These are phyloP conservation scores for Sporothrix brasiliensis DNA, from an alignment of 2,329 filamentous ascomycete genomes.

Conservation along the genomic window DNA sequence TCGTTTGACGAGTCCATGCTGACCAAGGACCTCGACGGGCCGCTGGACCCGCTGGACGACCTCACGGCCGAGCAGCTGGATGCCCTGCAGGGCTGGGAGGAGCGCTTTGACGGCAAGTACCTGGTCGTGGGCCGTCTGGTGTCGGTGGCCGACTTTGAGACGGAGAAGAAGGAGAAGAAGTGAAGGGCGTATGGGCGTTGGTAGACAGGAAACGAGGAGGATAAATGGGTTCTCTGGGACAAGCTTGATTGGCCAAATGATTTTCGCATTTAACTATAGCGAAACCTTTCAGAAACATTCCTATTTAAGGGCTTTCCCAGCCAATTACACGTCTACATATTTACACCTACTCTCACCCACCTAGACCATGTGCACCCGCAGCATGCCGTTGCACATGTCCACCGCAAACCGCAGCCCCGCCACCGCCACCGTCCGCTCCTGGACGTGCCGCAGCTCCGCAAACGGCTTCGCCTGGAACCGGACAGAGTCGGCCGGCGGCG, in stretches of 20 bases:
- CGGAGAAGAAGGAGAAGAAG: constrained; percentile 33
- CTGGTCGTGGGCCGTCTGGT: constrained; percentile 89
- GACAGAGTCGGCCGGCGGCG: neutral
- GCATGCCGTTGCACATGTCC: constrained; percentile 32
- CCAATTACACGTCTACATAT: too few relatives aligned
- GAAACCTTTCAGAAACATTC: too few relatives aligned
- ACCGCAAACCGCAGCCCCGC: constrained; percentile 32
- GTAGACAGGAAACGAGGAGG: too few relatives aligned
- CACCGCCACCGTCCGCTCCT: neutral
- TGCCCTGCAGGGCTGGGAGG: constrained; percentile 87
- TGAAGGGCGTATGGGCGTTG: neutral
- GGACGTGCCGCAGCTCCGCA: constrained; percentile 24
- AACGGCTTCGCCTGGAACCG: constrained; percentile 19
- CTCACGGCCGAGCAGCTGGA: constrained; percentile 77
- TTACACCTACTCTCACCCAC: neutral
- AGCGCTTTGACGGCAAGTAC: constrained; percentile 91
- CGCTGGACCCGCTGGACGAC: constrained; percentile 74
- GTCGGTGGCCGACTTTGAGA: constrained; percentile 48
- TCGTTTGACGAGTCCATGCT: constrained; percentile 96
- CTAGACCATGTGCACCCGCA: constrained; percentile 31
- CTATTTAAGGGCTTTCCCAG: neutral
- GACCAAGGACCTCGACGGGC: constrained; percentile 84
- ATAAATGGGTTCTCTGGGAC: too few relatives aligned
- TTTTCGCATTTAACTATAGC: too few relatives aligned
- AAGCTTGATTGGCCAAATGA: too few relatives aligned